phyloP scores from a whole-genome alignment of 2,329 filamentous ascomycete genomes.

The Fusarium camptoceras region DNA sequence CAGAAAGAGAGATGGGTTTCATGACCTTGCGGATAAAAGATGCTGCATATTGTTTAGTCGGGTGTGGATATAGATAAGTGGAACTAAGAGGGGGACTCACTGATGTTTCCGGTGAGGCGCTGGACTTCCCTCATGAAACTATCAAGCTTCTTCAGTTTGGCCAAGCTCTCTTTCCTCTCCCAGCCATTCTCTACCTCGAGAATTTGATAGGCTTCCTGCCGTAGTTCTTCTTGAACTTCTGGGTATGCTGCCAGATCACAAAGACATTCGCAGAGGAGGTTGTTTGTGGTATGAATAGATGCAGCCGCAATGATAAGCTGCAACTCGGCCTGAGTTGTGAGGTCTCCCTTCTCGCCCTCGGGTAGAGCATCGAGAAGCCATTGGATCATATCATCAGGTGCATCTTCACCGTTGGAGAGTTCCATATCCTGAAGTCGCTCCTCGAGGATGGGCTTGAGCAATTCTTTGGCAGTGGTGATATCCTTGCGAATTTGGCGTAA shows the following conservation, averaged over 20 bases:
- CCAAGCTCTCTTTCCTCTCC: slow-evolving; percentile 57
- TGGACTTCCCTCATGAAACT: slow-evolving; percentile 62
- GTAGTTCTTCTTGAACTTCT: slow-evolving; percentile 60
- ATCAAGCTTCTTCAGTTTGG: slow-evolving; percentile 60
- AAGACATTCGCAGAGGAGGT: slow-evolving; percentile 60
- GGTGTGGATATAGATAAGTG: background rate
- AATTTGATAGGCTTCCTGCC: slow-evolving; percentile 60
- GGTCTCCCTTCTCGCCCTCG: slow-evolving; percentile 53
- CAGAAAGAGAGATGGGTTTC: slow-evolving; percentile 58
- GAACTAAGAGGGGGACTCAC: slow-evolving; percentile 46
- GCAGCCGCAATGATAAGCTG: slow-evolving; percentile 60
- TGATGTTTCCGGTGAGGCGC: slow-evolving; percentile 57
- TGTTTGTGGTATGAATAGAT: slow-evolving; percentile 60
- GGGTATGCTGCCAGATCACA: slow-evolving; percentile 62
- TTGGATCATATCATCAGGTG: slow-evolving; percentile 58
- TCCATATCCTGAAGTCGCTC: slow-evolving; percentile 59
- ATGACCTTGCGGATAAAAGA: slow-evolving; percentile 61
- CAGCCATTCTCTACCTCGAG: slow-evolving; percentile 57
- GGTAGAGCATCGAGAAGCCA: slow-evolving; percentile 59
- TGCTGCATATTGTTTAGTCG: slow-evolving; percentile 48
- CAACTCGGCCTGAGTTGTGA: slow-evolving; percentile 55
- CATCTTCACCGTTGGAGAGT: slow-evolving; percentile 51
- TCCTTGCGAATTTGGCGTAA: slow-evolving; percentile 59
- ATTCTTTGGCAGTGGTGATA: slow-evolving; percentile 55
- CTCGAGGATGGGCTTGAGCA: slow-evolving; percentile 60